Evolutionary conservation across 345 rosid genomes (phyloP).

Genomic region (Erodium maritimum): DNA sequence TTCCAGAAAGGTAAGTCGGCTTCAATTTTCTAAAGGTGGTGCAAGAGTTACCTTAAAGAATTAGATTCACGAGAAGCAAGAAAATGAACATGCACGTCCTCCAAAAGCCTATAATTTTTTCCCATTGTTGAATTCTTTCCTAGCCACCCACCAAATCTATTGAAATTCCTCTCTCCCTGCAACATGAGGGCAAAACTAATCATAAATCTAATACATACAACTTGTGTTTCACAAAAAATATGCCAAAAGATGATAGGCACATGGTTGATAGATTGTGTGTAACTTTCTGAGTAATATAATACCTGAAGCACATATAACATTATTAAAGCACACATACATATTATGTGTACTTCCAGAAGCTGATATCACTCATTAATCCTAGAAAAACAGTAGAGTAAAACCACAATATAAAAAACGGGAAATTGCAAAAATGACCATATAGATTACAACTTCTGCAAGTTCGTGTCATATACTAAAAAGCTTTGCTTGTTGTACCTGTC

Average conservation of each 20-base stretch:
- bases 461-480: no score
- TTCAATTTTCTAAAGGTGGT: neutral
- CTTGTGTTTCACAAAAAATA: neutral
- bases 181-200: conserved; percentile 3
- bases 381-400: no score
- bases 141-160: conserved; percentile 95
- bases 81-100: conserved; percentile 82
- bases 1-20: neutral
- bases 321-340: no score
- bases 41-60: conserved; percentile 53
- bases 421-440: no score
- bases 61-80: conserved; percentile 85
- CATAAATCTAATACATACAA: neutral
- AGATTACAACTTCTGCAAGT: no score
- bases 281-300: no score
- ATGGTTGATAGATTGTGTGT: no score
- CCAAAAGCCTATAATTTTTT: conserved; percentile 77
- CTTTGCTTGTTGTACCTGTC: no score
- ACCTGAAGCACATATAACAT: no score
- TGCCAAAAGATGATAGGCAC: neutral
- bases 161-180: conserved; percentile 94
- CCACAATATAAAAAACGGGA: no score
- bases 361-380: no score
- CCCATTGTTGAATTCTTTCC: conserved; percentile 88
- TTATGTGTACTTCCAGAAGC: no score